A percentile compares a stretch with the other conserved stretches of the same genome.
These are phyloP conservation scores for Coemansia sp. DNA, from an alignment of 192 early-diverging fungal species.

Conservation along the genomic window DNA sequence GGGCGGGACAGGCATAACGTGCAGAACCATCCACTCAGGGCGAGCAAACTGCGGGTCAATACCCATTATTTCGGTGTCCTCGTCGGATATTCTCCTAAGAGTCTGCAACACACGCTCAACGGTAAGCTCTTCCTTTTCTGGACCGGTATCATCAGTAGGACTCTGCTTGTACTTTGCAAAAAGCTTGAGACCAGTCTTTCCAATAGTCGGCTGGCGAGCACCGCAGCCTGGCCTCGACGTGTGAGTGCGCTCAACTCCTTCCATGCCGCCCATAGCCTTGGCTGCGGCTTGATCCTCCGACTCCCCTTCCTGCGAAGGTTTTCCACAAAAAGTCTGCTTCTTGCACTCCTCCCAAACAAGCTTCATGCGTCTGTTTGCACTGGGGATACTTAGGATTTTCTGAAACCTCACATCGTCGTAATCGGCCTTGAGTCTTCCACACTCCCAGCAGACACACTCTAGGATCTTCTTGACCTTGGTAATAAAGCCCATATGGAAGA, in stretches of 20 bases:
- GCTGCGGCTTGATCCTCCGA: conserved; percentile 4
- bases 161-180: conserved; percentile 39
- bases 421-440: conserved; percentile 91
- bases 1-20: conserved; percentile 92
- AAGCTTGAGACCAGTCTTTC: conserved; percentile 77
- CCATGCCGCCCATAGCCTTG: conserved; percentile 5
- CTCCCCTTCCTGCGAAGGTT: conserved; percentile 60
- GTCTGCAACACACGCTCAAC: conserved; percentile 78
- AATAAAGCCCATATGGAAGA: conserved; percentile 93
- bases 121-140: conserved; percentile 65
- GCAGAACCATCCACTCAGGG: conserved; percentile 98
- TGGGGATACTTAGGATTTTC: conserved; percentile 62
- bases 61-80: conserved; percentile 84
- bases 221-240: conserved; percentile 83
- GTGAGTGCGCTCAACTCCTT: conserved; percentile 42
- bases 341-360: conserved; percentile 89
- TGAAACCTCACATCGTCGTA: conserved; percentile 68
- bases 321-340: conserved; percentile 78
- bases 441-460: conserved; percentile 93
- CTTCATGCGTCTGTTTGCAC: conserved; percentile 73
- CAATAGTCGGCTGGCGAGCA: conserved; percentile 73
- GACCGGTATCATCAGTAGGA: conserved; percentile 28
- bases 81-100: conserved; percentile 82
- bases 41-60: conserved; percentile 86
- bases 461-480: conserved; percentile 94